Percentiles rank a stretch among this genome's conserved stretches.
Evolutionary conservation across 2,329 filamentous ascomycete genomes (phyloP).

Genomic region (Colletotrichum salicis): DNA sequence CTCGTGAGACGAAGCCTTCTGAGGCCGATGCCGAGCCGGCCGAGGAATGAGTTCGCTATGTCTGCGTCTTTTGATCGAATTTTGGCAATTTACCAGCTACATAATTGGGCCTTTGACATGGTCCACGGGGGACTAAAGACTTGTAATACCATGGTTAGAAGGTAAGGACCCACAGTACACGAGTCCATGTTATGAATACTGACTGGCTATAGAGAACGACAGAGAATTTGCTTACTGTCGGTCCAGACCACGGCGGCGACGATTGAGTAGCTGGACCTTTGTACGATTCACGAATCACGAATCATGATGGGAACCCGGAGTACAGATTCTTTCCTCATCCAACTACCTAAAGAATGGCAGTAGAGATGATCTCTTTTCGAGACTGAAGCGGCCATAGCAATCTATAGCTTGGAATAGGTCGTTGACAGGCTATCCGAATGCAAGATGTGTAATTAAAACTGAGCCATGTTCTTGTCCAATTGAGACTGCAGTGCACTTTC

Average conservation of each 20-base stretch:
- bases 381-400: background rate
- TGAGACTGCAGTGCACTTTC: background rate
- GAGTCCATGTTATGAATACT: background rate
- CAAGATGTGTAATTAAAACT: background rate
- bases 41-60: slow-evolving; percentile 33
- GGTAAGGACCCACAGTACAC: background rate
- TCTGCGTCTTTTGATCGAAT: background rate
- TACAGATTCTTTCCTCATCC: background rate
- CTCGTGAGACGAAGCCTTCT: background rate
- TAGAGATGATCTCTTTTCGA: background rate
- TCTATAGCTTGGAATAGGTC: background rate
- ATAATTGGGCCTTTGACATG: background rate
- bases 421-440: background rate
- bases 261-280: background rate
- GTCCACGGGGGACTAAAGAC: background rate
- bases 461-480: background rate
- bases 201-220: background rate
- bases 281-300: background rate
- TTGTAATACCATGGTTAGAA: background rate
- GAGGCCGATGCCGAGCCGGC: slow-evolving; percentile 29
- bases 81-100: background rate
- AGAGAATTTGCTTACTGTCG: background rate
- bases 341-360: background rate
- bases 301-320: background rate
- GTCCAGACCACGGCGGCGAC: too few species aligned